These are phyloP conservation scores for Populus trichocarpa DNA, from an alignment of 441 rosid species.

Conservation along the genomic window DNA sequence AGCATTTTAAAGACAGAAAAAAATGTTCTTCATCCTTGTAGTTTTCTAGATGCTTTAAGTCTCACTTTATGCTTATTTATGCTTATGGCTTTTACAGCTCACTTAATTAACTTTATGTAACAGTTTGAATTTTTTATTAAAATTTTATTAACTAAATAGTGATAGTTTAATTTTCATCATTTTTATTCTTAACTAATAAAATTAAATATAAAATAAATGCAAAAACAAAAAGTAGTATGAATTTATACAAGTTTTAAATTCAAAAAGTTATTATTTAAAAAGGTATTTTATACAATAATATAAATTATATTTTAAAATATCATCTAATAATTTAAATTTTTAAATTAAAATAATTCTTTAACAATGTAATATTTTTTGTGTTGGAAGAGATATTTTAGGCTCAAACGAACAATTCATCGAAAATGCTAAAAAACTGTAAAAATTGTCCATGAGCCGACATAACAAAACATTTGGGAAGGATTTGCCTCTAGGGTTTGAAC, in stretches of 20 bases:
- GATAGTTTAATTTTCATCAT: too few species aligned
- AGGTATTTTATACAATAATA: too few species aligned
- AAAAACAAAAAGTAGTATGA: too few species aligned
- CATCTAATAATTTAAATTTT: too few species aligned
- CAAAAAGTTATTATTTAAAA: too few species aligned
- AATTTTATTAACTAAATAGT: too few species aligned
- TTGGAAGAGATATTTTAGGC: conserved; percentile 84
- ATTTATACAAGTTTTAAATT: rapidly evolving
- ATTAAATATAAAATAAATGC: too few species aligned
- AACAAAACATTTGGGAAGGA: conserved; percentile 73
- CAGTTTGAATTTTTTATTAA: too few species aligned
- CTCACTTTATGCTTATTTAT: not conserved
- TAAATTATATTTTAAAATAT: too few species aligned
- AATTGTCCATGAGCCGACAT: conserved; percentile 51
- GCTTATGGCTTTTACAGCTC: not conserved
- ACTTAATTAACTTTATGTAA: not conserved
- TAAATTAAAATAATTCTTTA: too few species aligned
- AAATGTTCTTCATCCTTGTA: not conserved
- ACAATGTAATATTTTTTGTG: not conserved
- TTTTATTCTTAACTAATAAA: too few species aligned
- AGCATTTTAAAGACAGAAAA: not conserved
- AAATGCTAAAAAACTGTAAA: conserved; percentile 73
- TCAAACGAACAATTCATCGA: conserved; percentile 83
- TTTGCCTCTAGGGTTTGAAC: conserved; percentile 60
- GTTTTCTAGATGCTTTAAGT: not conserved